Evolutionary conservation across 2,329 filamentous ascomycete genomes (phyloP).

Genomic region (Pyricularia pennisetigena): DNA sequence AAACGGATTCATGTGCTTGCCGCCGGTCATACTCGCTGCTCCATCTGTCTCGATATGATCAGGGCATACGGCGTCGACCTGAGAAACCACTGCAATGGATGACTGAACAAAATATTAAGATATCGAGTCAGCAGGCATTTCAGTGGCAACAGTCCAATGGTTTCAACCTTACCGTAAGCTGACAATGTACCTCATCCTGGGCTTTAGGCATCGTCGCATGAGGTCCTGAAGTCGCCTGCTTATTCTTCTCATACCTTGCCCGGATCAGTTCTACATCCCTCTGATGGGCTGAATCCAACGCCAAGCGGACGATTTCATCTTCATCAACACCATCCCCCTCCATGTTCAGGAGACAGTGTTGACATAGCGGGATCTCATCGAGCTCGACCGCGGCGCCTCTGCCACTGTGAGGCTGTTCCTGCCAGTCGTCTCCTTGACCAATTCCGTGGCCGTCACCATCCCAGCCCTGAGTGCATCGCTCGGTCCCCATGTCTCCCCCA

Average conservation of each 20-base stretch:
- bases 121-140: background rate
- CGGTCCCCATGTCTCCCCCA: conserved; percentile 6
- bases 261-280: conserved; percentile 37
- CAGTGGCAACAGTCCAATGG: background rate
- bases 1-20: conserved; percentile 14
- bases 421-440: background rate
- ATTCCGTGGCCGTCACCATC: conserved; percentile 8
- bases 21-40: background rate
- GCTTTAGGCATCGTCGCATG: background rate
- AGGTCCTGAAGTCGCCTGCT: background rate
- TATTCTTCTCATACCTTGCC: conserved; percentile 26
- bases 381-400: conserved; percentile 28
- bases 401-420: background rate
- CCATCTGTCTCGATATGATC: background rate
- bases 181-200: background rate
- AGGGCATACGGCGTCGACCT: background rate
- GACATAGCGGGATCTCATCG: conserved; percentile 37
- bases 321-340: conserved; percentile 24
- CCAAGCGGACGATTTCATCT: conserved; percentile 26
- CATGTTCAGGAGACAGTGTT: conserved; percentile 29
- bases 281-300: conserved; percentile 30
- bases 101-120: background rate
- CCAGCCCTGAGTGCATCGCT: background rate
- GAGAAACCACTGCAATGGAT: background rate
- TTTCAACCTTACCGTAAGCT: conserved; percentile 3